Percentiles rank a stretch among this genome's conserved stretches.
phyloP scores from a whole-genome alignment of 805 yeast genomes.

The Wickerhamiella dianesei region DNA sequence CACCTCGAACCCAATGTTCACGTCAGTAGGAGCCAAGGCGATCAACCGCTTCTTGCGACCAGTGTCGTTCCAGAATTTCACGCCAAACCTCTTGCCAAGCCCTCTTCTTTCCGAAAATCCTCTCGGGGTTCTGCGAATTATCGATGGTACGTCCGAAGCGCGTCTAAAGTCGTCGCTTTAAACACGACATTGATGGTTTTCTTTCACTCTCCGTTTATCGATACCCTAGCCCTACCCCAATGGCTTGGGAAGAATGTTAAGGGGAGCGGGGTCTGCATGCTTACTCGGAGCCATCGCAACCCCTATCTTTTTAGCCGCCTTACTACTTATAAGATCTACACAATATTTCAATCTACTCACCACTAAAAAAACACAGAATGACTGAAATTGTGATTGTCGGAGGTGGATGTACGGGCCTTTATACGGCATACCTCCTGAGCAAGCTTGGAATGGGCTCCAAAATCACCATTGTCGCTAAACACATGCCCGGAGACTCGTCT shows the following conservation, averaged over 20 bases:
- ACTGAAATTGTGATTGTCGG: conserved; percentile 28
- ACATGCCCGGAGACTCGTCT: conserved; percentile 67
- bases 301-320: background rate
- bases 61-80: background rate
- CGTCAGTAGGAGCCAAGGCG: background rate
- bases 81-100: background rate
- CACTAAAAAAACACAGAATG: no score
- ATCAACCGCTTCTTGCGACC: background rate
- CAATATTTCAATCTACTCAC: no score
- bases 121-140: background rate
- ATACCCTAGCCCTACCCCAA: background rate
- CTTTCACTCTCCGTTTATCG: background rate
- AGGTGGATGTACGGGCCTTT: conserved; percentile 55
- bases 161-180: background rate
- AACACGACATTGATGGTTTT: background rate
- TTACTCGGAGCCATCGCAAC: no score
- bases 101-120: background rate
- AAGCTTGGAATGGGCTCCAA: conserved; percentile 29
- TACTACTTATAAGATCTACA: background rate
- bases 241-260: background rate
- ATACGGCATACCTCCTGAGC: conserved; percentile 41
- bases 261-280: no score
- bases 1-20: background rate
- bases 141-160: background rate
- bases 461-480: conserved; percentile 49